phyloP scores from a whole-genome alignment of 192 early-diverging fungal genomes.

The Radiomyces spectabilis region DNA sequence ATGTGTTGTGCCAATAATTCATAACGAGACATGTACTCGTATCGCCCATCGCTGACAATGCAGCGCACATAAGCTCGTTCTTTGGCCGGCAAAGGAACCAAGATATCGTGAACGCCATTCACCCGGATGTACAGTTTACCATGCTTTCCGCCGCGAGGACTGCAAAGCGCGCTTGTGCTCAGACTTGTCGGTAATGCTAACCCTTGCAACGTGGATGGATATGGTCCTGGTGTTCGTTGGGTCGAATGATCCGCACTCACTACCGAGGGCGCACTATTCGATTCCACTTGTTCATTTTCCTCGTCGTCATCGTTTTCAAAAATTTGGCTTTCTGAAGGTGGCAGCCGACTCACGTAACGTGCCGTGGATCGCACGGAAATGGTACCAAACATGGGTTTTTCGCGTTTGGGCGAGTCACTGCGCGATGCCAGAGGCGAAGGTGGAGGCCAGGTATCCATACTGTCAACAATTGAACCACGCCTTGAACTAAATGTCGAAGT shows the following conservation, averaged over 20 bases:
- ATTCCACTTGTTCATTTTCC: no score
- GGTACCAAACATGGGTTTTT: no score
- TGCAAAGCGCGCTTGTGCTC: neutral
- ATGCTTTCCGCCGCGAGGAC: no score
- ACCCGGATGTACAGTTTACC: conserved; percentile 28
- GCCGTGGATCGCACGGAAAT: conserved; percentile 3
- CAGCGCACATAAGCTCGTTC: conserved; percentile 22
- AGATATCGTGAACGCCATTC: conserved; percentile 15
- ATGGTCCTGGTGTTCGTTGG: no score
- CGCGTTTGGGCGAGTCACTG: no score
- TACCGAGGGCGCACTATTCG: no score
- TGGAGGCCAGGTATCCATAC: neutral
- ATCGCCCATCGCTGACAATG: conserved; percentile 21
- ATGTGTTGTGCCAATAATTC: conserved; percentile 11
- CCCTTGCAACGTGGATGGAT: no score
- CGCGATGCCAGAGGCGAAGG: neutral
- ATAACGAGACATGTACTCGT: conserved; percentile 23
- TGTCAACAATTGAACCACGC: neutral
- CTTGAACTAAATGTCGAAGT: no score
- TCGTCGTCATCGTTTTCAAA: no score
- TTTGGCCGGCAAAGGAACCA: conserved; percentile 21
- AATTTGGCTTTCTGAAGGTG: neutral
- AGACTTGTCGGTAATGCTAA: no score
- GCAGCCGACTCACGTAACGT: neutral
- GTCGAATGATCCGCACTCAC: no score